Percentiles rank a stretch among this genome's conserved stretches.
Evolutionary conservation across 1,284 basidiomycete genomes (phyloP).

Genomic region (Xerocomus nothofagi): DNA sequence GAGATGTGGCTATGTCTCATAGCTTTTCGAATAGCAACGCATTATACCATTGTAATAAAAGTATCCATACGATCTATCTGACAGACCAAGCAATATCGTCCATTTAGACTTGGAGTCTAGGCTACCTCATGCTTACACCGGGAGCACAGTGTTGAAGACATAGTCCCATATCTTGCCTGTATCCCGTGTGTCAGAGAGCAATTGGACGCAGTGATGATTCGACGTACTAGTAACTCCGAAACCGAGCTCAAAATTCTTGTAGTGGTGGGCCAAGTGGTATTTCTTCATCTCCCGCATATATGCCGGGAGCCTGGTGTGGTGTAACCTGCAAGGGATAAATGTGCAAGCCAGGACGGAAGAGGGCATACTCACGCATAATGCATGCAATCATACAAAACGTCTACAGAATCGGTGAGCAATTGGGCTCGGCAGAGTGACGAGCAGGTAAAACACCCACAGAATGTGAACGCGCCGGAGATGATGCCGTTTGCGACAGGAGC

Average conservation of each 20-base stretch:
- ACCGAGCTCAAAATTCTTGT: constrained; percentile 98
- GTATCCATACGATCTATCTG: constrained; percentile 6
- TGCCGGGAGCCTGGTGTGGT: constrained; percentile 86
- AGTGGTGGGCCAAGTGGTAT: constrained; percentile 98
- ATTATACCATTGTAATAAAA: constrained; percentile 9
- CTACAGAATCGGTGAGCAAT: constrained; percentile 38
- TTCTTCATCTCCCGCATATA: constrained; percentile 94
- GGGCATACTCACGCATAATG: constrained; percentile 74
- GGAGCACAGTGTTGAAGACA: constrained; percentile 84
- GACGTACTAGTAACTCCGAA: constrained; percentile 89
- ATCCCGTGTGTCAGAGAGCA: constrained; percentile 10
- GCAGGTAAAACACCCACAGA: constrained; percentile 61
- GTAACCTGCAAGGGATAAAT: constrained; percentile 51
- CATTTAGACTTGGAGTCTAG: neutral
- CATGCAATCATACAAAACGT: constrained; percentile 89
- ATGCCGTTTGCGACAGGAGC: constrained; percentile 86
- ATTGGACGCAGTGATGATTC: neutral
- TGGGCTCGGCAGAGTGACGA: neutral
- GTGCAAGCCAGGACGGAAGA: neutral
- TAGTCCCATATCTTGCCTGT: constrained; percentile 92
- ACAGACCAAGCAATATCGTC: constrained; percentile 17
- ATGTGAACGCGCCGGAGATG: constrained; percentile 88
- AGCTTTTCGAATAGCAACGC: neutral
- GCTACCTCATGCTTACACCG: constrained; percentile 40
- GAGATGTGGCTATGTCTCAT: constrained; percentile 23